Evolutionary conservation across 331 rosid species (phyloP), one percentile per base, ranked within the genome.

Genomic region (Malus hybrid): DNA sequence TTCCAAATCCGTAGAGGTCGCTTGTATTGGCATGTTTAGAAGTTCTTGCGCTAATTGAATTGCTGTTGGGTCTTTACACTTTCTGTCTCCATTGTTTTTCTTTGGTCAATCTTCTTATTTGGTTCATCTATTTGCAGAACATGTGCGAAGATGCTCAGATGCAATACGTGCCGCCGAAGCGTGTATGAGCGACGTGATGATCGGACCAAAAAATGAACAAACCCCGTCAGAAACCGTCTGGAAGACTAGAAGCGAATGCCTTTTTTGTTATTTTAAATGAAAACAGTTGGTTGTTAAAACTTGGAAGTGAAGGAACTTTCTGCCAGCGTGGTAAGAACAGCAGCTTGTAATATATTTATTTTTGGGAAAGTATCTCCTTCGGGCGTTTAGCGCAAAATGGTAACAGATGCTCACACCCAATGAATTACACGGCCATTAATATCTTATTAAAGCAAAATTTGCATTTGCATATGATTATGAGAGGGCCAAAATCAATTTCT

Each of bases 81-180:
- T 4, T 36, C 0, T 24, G 62, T 77, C 27, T 13, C 42, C 72
- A 4, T 48, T 18, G 1, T 7, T 19, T 3, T 76, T 4, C 12
- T 44, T 7, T 8, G 7, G 13, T 19, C 29, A 7, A 70, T 74
- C 28, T 28, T 24, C 69, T 76, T 52, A 10, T 34, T 75, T 69
- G 59, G 28, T 55, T 73, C 16, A 13, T 62, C 28, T 32, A 67
- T 82, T 68, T 85, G 86, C 89, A 91, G 98, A 79, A 79, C 73
- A 32, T 91, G 78, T 93, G 97, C 33, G 90, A 82, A 63, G 96
- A 91, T 14, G 90, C 85, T 80, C 90, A 84, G 15, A 89, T 91
- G 90, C 97, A 83, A n/a, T 93, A 93, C 72, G 77, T 80, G 7
- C 91, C 96, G 42, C 97, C 97, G 32, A 93, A 85, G 81, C 94